Evolutionary conservation across 2,329 filamentous ascomycete species (phyloP).

Genomic region (Colletotrichum sp.): DNA sequence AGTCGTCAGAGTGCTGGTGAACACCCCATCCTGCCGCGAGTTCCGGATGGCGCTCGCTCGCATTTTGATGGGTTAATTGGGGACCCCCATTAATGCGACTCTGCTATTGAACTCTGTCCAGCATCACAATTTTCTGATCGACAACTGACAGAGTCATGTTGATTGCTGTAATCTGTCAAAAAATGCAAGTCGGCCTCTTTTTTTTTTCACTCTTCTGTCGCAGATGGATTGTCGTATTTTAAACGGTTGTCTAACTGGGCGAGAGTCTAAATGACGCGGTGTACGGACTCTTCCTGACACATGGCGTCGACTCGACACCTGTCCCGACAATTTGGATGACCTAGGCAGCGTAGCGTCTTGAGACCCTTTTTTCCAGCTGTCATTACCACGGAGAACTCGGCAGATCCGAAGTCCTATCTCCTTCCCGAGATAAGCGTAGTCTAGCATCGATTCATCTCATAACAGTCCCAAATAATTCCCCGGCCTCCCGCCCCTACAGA

Average conservation of each 20-base stretch:
- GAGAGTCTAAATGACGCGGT: not conserved
- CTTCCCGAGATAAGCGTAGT: not conserved
- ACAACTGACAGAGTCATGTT: not conserved
- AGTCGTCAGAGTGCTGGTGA: not conserved
- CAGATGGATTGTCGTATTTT: not conserved
- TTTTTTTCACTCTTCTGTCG: fast-evolving
- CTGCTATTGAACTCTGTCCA: not conserved
- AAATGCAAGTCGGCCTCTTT: not conserved
- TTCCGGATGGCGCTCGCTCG: not conserved
- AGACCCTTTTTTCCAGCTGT: not conserved
- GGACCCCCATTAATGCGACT: not conserved
- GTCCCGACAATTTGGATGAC: not conserved
- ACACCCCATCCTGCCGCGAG: not conserved
- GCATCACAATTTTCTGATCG: not conserved
- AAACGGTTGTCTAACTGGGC: not conserved
- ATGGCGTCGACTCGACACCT: not conserved
- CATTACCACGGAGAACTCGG: not conserved
- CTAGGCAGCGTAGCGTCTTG: not conserved
- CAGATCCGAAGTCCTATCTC: not conserved
- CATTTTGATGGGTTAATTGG: not conserved
- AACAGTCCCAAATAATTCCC: not conserved
- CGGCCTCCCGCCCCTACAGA: not conserved
- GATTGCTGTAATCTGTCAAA: not conserved
- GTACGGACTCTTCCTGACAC: not conserved
- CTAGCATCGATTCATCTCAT: not conserved